Conservation (phyloP, 2,329 filamentous ascomycete genomes). For the Dothistroma septosporum region DNA sequence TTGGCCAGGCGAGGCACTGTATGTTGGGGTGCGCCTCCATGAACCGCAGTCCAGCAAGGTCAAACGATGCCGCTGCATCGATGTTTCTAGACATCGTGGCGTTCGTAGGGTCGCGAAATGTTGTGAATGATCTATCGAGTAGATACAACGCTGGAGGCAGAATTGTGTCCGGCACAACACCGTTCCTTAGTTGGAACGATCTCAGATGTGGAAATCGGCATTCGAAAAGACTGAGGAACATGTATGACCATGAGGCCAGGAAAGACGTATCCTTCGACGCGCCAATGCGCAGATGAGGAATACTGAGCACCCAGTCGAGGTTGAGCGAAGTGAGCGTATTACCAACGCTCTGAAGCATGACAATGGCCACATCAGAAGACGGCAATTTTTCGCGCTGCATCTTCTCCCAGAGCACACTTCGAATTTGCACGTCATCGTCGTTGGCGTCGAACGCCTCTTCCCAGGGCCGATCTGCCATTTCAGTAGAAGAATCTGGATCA, state of each 20-base stretch:
- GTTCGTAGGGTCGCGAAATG: not conserved
- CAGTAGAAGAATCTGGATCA: slow-evolving; percentile 6
- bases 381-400: slow-evolving; percentile 24
- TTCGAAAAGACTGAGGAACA: slow-evolving; percentile 33
- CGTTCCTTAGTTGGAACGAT: slow-evolving; percentile 46
- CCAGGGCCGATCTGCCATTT: not conserved
- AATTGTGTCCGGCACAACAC: slow-evolving; percentile 36
- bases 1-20: slow-evolving; percentile 45
- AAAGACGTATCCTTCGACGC: slow-evolving; percentile 2
- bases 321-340: slow-evolving; percentile 34
- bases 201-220: slow-evolving; percentile 43
- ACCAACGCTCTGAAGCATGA: slow-evolving; percentile 20
- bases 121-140: slow-evolving; percentile 20
- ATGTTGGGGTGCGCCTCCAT: slow-evolving; percentile 44
- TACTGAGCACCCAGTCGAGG: slow-evolving; percentile 35
- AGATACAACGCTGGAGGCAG: slow-evolving; percentile 39
- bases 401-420: slow-evolving; percentile 3
- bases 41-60: slow-evolving; percentile 34
- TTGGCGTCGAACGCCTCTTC: slow-evolving; percentile 15
- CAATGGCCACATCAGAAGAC: slow-evolving; percentile 19
- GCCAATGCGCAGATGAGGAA: slow-evolving; percentile 2
- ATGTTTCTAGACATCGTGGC: not conserved
- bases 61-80: not conserved
- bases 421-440: slow-evolving; percentile 9
- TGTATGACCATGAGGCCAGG: slow-evolving; percentile 14